Conservation (phyloP, 78 protist species). For the Dictyostelium brefeldianum region DNA sequence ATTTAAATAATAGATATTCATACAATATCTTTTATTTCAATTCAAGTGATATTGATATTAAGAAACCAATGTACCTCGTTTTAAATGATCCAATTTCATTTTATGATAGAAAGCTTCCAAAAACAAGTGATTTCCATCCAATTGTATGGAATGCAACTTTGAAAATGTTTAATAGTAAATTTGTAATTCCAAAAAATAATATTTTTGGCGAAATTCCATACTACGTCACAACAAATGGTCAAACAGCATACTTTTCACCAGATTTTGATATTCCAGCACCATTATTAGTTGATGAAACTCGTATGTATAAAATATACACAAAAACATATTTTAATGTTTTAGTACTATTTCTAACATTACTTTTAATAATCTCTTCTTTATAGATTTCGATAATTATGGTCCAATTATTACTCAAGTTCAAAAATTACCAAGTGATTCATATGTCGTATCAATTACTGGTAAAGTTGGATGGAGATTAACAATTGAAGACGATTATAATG, state of each 20-base stretch:
- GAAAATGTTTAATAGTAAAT: neutral
- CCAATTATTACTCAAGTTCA: neutral
- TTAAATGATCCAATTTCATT: neutral
- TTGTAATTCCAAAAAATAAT: neutral
- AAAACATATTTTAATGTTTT: neutral
- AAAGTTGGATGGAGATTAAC: neutral
- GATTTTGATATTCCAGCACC: too few species aligned
- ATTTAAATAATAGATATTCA: neutral
- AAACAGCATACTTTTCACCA: too few species aligned
- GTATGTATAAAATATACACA: neutral
- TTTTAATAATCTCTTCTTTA: too few species aligned
- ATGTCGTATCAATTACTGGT: neutral
- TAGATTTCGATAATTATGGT: neutral
- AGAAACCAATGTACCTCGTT: neutral
- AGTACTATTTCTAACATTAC: neutral
- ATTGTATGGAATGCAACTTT: neutral
- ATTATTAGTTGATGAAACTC: neutral
- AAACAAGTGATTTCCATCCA: neutral
- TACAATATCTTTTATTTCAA: neutral
- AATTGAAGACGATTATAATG: conserved; percentile 4
- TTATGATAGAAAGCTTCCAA: neutral
- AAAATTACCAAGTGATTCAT: neutral
- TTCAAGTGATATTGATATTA: neutral
- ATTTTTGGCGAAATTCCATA: neutral
- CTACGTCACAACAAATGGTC: neutral